phyloP scores from a whole-genome alignment of 768 basidiomycete species.

The Suillus brevipes region DNA sequence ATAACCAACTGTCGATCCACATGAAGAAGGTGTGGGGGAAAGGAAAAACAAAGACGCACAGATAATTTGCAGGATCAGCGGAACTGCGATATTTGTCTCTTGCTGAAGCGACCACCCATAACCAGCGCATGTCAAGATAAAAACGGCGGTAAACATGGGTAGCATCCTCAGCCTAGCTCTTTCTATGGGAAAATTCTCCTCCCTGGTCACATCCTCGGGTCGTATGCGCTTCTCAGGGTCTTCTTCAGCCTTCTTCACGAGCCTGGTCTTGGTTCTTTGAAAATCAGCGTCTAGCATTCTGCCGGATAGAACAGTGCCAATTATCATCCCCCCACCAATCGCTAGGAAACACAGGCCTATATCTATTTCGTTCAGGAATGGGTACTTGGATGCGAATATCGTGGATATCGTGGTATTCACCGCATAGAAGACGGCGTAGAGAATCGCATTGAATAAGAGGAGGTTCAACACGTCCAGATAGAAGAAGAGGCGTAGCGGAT shows the following conservation, averaged over 20 bases:
- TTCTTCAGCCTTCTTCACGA: constrained; percentile 14
- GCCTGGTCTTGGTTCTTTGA: constrained; percentile 34
- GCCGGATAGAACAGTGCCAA: constrained; percentile 62
- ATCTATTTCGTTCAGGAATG: constrained; percentile 45
- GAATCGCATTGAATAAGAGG: constrained; percentile 54
- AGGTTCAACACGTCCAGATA: constrained; percentile 39
- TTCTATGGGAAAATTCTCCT: constrained; percentile 59
- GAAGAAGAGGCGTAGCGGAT: constrained; percentile 39
- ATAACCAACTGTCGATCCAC: constrained; percentile 46
- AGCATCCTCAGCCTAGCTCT: constrained; percentile 51
- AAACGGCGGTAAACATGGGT: constrained; percentile 43
- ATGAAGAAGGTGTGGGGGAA: background rate
- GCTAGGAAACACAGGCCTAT: constrained; percentile 79
- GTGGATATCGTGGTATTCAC: constrained; percentile 48
- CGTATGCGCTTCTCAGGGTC: constrained; percentile 23
- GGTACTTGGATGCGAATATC: constrained; percentile 51
- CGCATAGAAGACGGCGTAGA: constrained; percentile 53
- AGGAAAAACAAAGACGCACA: constrained; percentile 23
- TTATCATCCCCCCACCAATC: constrained; percentile 68
- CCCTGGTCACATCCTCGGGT: constrained; percentile 26
- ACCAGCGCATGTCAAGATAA: constrained; percentile 42
- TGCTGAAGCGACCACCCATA: constrained; percentile 64
- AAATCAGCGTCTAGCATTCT: constrained; percentile 69
- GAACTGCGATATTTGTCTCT: constrained; percentile 49
- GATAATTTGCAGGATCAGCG: constrained; percentile 49